Conservation (phyloP, 106 monocot genomes). For the Triglochin maritima region DNA sequence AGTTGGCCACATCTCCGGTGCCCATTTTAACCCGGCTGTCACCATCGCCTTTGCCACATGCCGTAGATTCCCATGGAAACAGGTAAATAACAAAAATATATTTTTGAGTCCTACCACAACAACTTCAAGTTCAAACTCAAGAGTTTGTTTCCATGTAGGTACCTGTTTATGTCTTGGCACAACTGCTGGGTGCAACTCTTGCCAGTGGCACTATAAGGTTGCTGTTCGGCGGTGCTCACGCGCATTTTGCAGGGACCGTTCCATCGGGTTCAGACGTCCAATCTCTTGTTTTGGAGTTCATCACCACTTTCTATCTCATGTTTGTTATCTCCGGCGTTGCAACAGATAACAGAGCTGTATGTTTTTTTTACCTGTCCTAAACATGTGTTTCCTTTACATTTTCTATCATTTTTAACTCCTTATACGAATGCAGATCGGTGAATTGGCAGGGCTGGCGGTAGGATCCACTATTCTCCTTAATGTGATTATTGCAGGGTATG, state of each 20-base stretch:
- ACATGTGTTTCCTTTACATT: neutral
- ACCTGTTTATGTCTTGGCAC: constrained; percentile 42
- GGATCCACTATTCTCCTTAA: constrained; percentile 61
- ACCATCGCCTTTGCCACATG: constrained; percentile 62
- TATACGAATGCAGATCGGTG: constrained; percentile 45
- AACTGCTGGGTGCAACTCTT: constrained; percentile 42
- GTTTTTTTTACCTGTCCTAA: neutral
- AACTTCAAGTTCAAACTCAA: too few species aligned
- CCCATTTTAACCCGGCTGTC: constrained; percentile 81
- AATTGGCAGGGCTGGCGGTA: constrained; percentile 67
- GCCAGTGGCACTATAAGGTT: constrained; percentile 58
- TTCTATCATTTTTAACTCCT: neutral
- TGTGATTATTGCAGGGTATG: constrained; percentile 53
- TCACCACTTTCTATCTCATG: constrained; percentile 87
- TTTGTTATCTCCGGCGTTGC: constrained; percentile 92
- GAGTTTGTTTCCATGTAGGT: constrained; percentile 22
- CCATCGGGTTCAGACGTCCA: constrained; percentile 52
- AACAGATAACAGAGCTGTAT: constrained; percentile 65
- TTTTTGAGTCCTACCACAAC: too few species aligned
- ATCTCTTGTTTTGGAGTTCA: constrained; percentile 63
- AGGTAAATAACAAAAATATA: constrained; percentile 18
- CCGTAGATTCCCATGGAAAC: constrained; percentile 61
- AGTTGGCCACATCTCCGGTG: constrained; percentile 83
- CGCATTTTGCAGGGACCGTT: constrained; percentile 48
- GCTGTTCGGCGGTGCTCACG: constrained; percentile 35